Evolutionary conservation across 129 eudicot species (phyloP), one percentile per base, ranked within the genome.

Genomic region (Rutidosis leptorrhynchoides): DNA sequence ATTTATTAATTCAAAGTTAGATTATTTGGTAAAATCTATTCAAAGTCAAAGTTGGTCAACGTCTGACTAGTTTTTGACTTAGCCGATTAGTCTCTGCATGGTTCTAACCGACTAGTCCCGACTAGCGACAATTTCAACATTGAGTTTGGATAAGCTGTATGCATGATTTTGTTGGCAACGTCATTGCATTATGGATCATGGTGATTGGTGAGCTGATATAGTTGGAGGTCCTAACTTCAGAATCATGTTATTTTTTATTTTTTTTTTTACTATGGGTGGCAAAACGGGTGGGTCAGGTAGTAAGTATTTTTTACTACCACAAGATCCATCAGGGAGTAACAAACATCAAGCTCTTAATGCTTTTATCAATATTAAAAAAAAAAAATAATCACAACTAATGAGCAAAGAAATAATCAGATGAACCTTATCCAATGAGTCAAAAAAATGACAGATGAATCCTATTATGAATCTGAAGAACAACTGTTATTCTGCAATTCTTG

Each of bases 371-470:
- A 52, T 22, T 11, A 52, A 17, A 12, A 52, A n/a, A n/a, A 6
- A 24, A 33, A 37, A 62, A 35, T 23, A 30, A n/a, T 35, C 52
- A 37, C 67, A 62, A 62, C 14, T 35, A 11, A 10, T 35, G 28
- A 37, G 11, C 21, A n/a, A 6, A 62, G 14, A 27, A 26, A 58
- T 27, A 12, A 19, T n/a, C 25, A 57, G 43, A 64, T 9, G 37
- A 19, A 27, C 27, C 29, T 40, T 40, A 59, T 27, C 46, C 75
- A 20, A 29, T 16, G 14, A 58, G 16, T 25, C 24, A 46, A 28
- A 23, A 62, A 51, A 21, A 46, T 58, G 29, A 57, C 68, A 74
- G 21, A 27, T 25, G 16, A 65, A 33, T 57, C 78, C 72, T 55
- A 55, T 56, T 22, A 33, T 57, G 16, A 21, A 42, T 54, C 28